A percentile compares a stretch with the other conserved stretches of the same genome.
Conservation (phyloP, 2,329 filamentous ascomycete species). For the Colletotrichum sp. region DNA sequence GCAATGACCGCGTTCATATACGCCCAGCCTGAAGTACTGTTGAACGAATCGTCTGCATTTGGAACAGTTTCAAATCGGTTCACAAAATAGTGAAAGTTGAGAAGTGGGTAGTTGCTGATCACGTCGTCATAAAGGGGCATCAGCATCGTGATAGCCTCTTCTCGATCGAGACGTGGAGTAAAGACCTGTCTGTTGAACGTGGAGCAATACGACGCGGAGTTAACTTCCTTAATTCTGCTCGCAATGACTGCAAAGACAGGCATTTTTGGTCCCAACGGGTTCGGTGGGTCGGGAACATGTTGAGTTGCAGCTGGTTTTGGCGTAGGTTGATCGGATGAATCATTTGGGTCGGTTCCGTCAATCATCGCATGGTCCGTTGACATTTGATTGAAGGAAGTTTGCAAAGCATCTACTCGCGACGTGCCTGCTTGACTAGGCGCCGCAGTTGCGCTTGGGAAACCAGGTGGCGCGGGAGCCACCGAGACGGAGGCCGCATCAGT, state of each 20-base stretch:
- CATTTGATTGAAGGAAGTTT: not conserved
- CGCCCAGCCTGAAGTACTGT: slow-evolving; percentile 16
- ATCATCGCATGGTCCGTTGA: not conserved
- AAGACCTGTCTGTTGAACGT: slow-evolving; percentile 16
- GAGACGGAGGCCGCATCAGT: slow-evolving; percentile 9
- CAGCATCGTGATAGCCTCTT: slow-evolving; percentile 5
- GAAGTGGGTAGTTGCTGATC: not conserved
- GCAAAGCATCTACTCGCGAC: not conserved
- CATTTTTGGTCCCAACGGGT: not conserved
- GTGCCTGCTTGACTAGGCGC: not conserved
- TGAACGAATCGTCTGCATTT: not conserved
- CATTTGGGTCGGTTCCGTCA: not conserved
- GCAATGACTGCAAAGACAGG: slow-evolving; percentile 4
- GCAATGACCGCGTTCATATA: slow-evolving; percentile 11
- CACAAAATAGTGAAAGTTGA: slow-evolving; percentile 13
- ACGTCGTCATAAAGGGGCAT: slow-evolving; percentile 13
- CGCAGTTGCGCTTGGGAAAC: not conserved
- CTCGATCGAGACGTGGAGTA: slow-evolving; percentile 6
- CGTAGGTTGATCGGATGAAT: not conserved
- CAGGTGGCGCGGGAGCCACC: not conserved
- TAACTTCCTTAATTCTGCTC: slow-evolving; percentile 3
- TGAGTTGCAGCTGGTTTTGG: not conserved
- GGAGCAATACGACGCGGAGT: slow-evolving; percentile 11
- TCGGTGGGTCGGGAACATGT: not conserved
- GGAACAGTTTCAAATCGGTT: slow-evolving; percentile 1